Evolutionary conservation across 352 stramenopile species (phyloP).

Genomic region (Pythium insidiosum): DNA sequence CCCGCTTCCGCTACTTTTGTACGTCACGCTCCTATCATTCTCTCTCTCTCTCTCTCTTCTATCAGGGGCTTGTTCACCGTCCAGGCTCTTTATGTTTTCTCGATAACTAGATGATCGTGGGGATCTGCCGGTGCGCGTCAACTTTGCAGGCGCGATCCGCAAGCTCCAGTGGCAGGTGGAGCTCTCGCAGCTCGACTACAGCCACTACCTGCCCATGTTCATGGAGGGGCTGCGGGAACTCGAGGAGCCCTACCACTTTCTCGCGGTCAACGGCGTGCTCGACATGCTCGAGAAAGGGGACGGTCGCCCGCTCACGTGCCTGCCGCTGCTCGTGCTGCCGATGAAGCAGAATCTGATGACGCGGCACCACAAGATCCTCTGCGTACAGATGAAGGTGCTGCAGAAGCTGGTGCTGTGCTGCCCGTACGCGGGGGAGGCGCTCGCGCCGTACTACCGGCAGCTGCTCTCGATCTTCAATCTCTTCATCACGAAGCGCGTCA

Average conservation of each 20-base stretch:
- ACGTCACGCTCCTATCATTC: constrained; percentile 12
- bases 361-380: constrained; percentile 60
- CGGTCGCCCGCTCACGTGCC: constrained; percentile 47
- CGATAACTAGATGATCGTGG: constrained; percentile 45
- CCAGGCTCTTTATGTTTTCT: neutral
- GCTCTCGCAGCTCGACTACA: constrained; percentile 68
- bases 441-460: constrained; percentile 91
- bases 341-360: constrained; percentile 87
- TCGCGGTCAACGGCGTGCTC: constrained; percentile 66
- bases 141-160: constrained; percentile 63
- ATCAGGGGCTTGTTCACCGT: too few species aligned
- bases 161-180: constrained; percentile 71
- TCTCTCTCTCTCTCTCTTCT: too few species aligned
- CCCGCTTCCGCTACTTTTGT: constrained; percentile 82
- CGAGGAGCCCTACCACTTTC: constrained; percentile 79
- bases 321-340: constrained; percentile 42
- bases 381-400: constrained; percentile 69
- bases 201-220: constrained; percentile 88
- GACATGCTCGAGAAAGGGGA: constrained; percentile 79
- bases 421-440: constrained; percentile 75
- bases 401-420: constrained; percentile 63
- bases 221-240: constrained; percentile 88
- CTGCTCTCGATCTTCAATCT: constrained; percentile 90
- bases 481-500: constrained; percentile 88
- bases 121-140: constrained; percentile 62